phyloP scores from a whole-genome alignment of 345 rosid species.

The Gynandropsis gynandra region DNA sequence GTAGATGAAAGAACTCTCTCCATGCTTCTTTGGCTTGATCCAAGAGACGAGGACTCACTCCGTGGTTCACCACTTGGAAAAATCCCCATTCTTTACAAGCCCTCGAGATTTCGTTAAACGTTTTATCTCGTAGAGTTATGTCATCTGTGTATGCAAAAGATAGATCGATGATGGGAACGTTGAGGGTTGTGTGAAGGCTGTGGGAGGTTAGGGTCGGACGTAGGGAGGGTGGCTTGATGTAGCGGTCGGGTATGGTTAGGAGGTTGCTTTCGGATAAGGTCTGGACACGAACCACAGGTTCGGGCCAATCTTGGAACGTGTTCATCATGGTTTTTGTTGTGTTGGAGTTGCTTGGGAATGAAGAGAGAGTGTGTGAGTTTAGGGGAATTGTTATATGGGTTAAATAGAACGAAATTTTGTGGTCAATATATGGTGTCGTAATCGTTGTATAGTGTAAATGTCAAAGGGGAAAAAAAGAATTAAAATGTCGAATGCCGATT shows the following conservation, averaged over 20 bases:
- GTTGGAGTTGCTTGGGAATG: background rate
- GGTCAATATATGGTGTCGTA: too few relatives aligned
- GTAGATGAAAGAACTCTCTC: slow-evolving; percentile 68
- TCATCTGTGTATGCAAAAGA: slow-evolving; percentile 25
- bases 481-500: too few relatives aligned
- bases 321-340: slow-evolving; percentile 32
- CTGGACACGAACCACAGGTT: slow-evolving; percentile 89
- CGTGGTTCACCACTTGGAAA: slow-evolving; percentile 82
- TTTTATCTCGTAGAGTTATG: slow-evolving; percentile 15
- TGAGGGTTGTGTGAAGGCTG: slow-evolving; percentile 7
- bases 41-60: slow-evolving; percentile 54
- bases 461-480: too few relatives aligned
- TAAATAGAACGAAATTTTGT: too few relatives aligned
- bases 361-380: too few relatives aligned
- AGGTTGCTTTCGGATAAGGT: slow-evolving; percentile 58
- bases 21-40: slow-evolving; percentile 50
- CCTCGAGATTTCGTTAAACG: slow-evolving; percentile 27
- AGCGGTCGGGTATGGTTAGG: slow-evolving; percentile 51
- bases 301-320: slow-evolving; percentile 72
- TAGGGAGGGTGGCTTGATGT: slow-evolving; percentile 56
- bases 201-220: slow-evolving; percentile 38
- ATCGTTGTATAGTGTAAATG: too few relatives aligned
- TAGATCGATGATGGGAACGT: slow-evolving; percentile 74
- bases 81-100: slow-evolving; percentile 84
- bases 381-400: too few relatives aligned